phyloP scores from a whole-genome alignment of 169 alveolate species.

The Eimeria acervulina region DNA sequence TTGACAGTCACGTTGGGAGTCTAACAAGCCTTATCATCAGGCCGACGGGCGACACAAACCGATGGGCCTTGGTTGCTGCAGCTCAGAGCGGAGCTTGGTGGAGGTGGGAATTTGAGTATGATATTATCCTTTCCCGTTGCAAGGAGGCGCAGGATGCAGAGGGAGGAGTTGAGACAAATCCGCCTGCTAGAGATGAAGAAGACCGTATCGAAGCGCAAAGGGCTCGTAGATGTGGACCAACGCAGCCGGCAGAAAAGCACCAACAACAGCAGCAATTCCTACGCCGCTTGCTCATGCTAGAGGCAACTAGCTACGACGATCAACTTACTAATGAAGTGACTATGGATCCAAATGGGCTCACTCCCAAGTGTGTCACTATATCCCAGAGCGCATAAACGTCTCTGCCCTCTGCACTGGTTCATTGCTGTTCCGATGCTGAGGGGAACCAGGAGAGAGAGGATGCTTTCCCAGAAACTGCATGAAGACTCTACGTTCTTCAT shows the following conservation, averaged over 20 bases:
- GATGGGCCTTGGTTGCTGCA: constrained; percentile 66
- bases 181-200: background rate
- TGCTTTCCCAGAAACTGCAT: background rate
- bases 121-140: background rate
- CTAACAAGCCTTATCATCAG: constrained; percentile 29
- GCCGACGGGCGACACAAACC: background rate
- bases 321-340: background rate
- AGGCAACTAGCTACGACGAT: constrained; percentile 7
- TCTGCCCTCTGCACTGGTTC: background rate
- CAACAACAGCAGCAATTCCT: constrained; percentile 69
- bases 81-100: constrained; percentile 71
- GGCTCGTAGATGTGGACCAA: background rate
- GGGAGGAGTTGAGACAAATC: background rate
- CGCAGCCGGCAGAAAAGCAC: constrained; percentile 28
- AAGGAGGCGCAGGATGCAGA: background rate
- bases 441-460: background rate
- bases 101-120: constrained; percentile 68
- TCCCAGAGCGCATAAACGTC: background rate
- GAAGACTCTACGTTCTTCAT: too few species aligned
- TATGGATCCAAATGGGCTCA: background rate
- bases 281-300: constrained; percentile 71
- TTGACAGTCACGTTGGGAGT: constrained; percentile 39
- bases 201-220: constrained; percentile 42
- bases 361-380: constrained; percentile 26
- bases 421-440: background rate